Evolutionary conservation across 441 rosid genomes (phyloP).

Genomic region (Populus trichocarpa): DNA sequence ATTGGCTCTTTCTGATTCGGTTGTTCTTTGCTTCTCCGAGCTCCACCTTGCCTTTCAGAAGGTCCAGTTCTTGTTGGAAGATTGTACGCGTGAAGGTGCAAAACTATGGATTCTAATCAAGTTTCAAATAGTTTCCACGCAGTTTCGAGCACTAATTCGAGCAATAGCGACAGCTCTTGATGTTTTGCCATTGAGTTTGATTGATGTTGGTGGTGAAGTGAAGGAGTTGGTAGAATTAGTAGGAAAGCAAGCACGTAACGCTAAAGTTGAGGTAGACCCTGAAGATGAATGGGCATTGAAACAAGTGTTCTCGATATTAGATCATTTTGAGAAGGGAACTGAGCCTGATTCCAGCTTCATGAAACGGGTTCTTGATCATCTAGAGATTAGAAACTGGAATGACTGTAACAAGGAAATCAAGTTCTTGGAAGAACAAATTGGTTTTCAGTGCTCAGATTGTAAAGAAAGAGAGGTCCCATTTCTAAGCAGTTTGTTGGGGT

Average conservation of each 20-base stretch:
- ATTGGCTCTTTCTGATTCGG: conserved; percentile 26
- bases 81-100: conserved; percentile 64
- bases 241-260: conserved; percentile 49
- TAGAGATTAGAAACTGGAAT: conserved; percentile 57
- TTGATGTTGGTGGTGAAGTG: conserved; percentile 52
- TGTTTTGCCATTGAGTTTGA: conserved; percentile 43
- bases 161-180: conserved; percentile 56
- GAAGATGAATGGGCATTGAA: conserved; percentile 43
- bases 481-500: conserved; percentile 53
- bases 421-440: conserved; percentile 52
- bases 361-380: conserved; percentile 44
- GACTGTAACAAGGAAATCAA: conserved; percentile 52
- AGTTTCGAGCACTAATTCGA: conserved; percentile 43
- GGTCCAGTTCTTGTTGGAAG: conserved; percentile 57
- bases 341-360: conserved; percentile 44
- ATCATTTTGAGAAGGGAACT: conserved; percentile 46
- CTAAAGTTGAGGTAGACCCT: conserved; percentile 36
- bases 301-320: conserved; percentile 32
- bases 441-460: conserved; percentile 25
- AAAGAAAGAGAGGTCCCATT: conserved; percentile 39
- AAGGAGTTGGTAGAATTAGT: conserved; percentile 64
- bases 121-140: conserved; percentile 42
- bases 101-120: conserved; percentile 56
- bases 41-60: conserved; percentile 67
- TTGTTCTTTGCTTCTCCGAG: conserved; percentile 52